Conservation (phyloP, 306 rosid species). For the Fragaria iinumae region DNA sequence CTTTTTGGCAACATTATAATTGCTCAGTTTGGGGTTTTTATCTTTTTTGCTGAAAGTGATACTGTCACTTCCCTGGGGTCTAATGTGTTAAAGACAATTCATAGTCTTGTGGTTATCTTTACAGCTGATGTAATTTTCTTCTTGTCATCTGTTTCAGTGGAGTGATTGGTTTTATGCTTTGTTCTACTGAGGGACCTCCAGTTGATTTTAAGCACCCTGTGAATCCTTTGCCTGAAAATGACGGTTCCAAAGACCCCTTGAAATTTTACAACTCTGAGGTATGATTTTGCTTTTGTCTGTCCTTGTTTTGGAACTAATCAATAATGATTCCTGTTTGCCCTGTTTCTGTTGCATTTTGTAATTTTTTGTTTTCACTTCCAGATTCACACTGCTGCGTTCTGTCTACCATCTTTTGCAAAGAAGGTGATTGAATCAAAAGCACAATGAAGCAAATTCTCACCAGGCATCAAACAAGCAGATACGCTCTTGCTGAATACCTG, state of each 20-base stretch:
- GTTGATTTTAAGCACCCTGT: conserved; percentile 94
- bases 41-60: not conserved
- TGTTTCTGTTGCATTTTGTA: not conserved
- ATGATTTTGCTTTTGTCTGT: conserved; percentile 12
- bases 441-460: conserved; percentile 34
- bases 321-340: not conserved
- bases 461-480: conserved; percentile 20
- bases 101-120: not conserved
- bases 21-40: not conserved
- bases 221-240: conserved; percentile 63
- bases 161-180: conserved; percentile 98
- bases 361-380: conserved; percentile 30
- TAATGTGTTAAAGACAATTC: not conserved
- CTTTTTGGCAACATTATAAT: not conserved
- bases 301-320: not conserved
- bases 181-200: conserved; percentile 92
- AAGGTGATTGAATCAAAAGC: conserved; percentile 64
- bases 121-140: conserved; percentile 10
- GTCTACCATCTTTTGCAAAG: conserved; percentile 93
- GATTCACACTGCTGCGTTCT: conserved; percentile 95
- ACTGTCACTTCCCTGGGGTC: not conserved
- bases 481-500: conserved; percentile 23
- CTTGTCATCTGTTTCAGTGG: conserved; percentile 57
- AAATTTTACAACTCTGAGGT: conserved; percentile 97
- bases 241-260: conserved; percentile 47